These are phyloP conservation scores for Termitomyces sp. DNA, from an alignment of 768 basidiomycete species.

Conservation along the genomic window DNA sequence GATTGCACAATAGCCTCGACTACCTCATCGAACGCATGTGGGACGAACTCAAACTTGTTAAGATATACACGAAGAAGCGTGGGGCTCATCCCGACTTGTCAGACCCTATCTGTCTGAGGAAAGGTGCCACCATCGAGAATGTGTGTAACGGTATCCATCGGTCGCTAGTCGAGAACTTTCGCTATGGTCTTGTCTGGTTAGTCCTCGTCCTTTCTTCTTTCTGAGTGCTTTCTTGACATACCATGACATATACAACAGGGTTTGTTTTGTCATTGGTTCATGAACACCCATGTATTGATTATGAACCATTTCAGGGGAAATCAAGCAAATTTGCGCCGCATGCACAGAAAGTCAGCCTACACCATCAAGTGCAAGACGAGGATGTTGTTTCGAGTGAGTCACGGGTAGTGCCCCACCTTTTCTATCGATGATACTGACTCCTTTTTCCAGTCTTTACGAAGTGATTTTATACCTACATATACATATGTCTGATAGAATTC, in stretches of 20 bases:
- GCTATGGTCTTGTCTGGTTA: conserved; percentile 91
- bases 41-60: conserved; percentile 77
- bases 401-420: neutral
- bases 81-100: conserved; percentile 89
- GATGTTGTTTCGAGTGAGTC: conserved; percentile 85
- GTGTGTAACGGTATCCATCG: conserved; percentile 94
- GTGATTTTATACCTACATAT: conserved; percentile 10
- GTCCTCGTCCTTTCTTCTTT: conserved; percentile 19
- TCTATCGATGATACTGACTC: neutral
- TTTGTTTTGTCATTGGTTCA: neutral
- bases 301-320: conserved; percentile 56
- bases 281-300: neutral
- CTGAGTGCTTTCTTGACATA: neutral
- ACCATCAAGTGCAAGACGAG: conserved; percentile 81
- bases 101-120: conserved; percentile 89
- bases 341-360: conserved; percentile 88
- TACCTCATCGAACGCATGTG: conserved; percentile 76
- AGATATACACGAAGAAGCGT: conserved; percentile 96
- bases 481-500: neutral
- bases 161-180: conserved; percentile 86
- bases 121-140: conserved; percentile 91
- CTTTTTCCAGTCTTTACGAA: conserved; percentile 26
- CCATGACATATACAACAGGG: conserved; percentile 4
- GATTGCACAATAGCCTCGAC: conserved; percentile 44
- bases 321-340: conserved; percentile 93